Conservation (phyloP, 2,329 filamentous ascomycete species). For the Huntiella moniliformis region DNA sequence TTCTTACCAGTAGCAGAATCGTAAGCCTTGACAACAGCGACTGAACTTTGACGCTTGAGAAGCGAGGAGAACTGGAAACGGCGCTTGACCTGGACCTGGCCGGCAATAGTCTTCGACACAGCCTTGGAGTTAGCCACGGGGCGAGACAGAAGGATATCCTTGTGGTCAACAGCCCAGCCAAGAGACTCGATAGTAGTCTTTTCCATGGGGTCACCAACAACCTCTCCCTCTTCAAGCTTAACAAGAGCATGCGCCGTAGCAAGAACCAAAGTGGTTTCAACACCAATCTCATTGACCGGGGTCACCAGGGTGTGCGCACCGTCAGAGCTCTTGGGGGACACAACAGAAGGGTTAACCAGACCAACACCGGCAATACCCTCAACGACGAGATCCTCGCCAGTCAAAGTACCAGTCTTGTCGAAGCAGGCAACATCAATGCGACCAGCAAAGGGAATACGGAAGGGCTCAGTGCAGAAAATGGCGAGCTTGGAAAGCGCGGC, state of each 20-base stretch:
- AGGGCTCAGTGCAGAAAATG: conserved; percentile 97
- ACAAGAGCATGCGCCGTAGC: conserved; percentile 91
- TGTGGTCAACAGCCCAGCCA: conserved; percentile 80
- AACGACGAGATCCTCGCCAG: conserved; percentile 89
- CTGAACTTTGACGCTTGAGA: conserved; percentile 85
- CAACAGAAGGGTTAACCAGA: conserved; percentile 42
- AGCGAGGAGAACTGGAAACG: conserved; percentile 97
- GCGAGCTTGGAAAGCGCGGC: conserved; percentile 86
- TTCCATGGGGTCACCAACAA: conserved; percentile 97
- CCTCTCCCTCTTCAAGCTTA: conserved; percentile 87
- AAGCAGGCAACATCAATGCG: conserved; percentile 95
- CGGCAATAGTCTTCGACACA: conserved; percentile 29
- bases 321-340: conserved; percentile 49
- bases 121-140: conserved; percentile 24
- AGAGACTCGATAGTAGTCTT: conserved; percentile 82
- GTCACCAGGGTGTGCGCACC: conserved; percentile 69
- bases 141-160: conserved; percentile 65
- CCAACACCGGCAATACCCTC: conserved; percentile 86
- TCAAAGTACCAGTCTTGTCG: conserved; percentile 94
- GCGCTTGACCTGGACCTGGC: conserved; percentile 82
- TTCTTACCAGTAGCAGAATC: conserved; percentile 58
- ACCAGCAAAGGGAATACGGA: conserved; percentile 91
- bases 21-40: conserved; percentile 60
- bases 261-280: conserved; percentile 80
- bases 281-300: conserved; percentile 47